These are phyloP conservation scores for Kodamaea laetipori DNA, from an alignment of 805 yeast genomes.

Conservation along the genomic window DNA sequence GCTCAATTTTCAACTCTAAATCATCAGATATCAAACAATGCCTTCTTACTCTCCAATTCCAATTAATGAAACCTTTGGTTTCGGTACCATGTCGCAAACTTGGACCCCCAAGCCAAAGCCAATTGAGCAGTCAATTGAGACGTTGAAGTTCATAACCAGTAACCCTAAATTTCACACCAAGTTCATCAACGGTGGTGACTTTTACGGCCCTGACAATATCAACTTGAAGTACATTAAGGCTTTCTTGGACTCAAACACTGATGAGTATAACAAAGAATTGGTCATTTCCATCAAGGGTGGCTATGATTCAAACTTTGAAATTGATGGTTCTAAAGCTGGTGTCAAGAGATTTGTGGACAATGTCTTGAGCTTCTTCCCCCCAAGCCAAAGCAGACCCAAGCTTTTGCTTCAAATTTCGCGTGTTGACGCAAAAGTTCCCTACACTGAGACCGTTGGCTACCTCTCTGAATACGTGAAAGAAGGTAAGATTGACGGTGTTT, in stretches of 20 bases:
- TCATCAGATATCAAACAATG: background rate
- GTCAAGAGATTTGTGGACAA: conserved; percentile 53
- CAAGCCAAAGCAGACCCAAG: conserved; percentile 34
- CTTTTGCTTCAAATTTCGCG: conserved; percentile 68
- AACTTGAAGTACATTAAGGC: conserved; percentile 59
- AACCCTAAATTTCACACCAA: conserved; percentile 52
- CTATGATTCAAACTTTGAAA: conserved; percentile 38
- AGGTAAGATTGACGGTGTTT: conserved; percentile 69
- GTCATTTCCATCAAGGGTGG: conserved; percentile 72
- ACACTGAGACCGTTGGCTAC: conserved; percentile 58
- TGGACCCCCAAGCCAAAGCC: conserved; percentile 63
- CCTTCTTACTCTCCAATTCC: background rate
- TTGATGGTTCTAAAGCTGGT: conserved; percentile 53
- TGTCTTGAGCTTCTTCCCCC: conserved; percentile 33
- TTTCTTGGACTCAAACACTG: conserved; percentile 59
- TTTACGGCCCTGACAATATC: conserved; percentile 59
- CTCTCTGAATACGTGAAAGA: conserved; percentile 59
- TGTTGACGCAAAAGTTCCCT: conserved; percentile 56
- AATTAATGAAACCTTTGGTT: conserved; percentile 45
- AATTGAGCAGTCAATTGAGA: conserved; percentile 52
- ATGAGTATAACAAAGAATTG: conserved; percentile 51
- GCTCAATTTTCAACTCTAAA: background rate
- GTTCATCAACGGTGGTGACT: conserved; percentile 74
- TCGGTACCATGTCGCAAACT: conserved; percentile 82
- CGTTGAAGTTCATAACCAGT: conserved; percentile 45